Conservation (phyloP, 805 yeast genomes). For the Spathaspora arborariae region DNA sequence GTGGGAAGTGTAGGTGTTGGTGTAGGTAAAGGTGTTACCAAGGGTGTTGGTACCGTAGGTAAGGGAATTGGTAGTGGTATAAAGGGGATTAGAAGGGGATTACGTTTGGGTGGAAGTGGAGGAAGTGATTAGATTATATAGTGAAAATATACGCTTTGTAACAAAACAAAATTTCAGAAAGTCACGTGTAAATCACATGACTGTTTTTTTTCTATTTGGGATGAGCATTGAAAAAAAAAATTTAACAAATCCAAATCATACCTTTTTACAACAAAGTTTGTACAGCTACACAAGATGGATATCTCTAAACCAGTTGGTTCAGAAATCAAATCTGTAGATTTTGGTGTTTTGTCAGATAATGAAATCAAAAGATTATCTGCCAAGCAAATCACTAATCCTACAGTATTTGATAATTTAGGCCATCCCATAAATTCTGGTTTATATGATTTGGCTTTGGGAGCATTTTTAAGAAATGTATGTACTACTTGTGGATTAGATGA, state of each 20-base stretch:
- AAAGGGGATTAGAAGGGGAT: constrained; percentile 34
- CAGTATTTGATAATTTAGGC: constrained; percentile 93
- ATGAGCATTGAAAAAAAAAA: neutral
- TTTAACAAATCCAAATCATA: neutral
- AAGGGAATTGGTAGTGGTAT: constrained; percentile 32
- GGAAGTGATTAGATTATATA: neutral
- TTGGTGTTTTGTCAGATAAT: constrained; percentile 74
- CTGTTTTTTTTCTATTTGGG: neutral
- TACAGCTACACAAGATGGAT: constrained; percentile 58
- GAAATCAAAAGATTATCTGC: constrained; percentile 88
- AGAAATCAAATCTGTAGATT: constrained; percentile 87
- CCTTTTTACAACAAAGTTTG: neutral
- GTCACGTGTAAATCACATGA: neutral
- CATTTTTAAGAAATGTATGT: constrained; percentile 84
- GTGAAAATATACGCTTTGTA: neutral
- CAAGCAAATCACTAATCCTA: constrained; percentile 91
- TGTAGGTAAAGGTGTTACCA: constrained; percentile 40
- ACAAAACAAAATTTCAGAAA: neutral
- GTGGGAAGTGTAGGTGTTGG: constrained; percentile 43
- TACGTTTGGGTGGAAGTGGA: constrained; percentile 22
- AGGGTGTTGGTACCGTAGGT: constrained; percentile 40
- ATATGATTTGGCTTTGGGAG: constrained; percentile 94
- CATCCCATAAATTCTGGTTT: constrained; percentile 94
- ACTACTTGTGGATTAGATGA: constrained; percentile 96
- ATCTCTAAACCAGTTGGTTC: constrained; percentile 96